A percentile compares a stretch with the other conserved stretches of the same genome.
These are phyloP conservation scores for Corchorus olitorius DNA, from an alignment of 345 rosid genomes.

Conservation along the genomic window DNA sequence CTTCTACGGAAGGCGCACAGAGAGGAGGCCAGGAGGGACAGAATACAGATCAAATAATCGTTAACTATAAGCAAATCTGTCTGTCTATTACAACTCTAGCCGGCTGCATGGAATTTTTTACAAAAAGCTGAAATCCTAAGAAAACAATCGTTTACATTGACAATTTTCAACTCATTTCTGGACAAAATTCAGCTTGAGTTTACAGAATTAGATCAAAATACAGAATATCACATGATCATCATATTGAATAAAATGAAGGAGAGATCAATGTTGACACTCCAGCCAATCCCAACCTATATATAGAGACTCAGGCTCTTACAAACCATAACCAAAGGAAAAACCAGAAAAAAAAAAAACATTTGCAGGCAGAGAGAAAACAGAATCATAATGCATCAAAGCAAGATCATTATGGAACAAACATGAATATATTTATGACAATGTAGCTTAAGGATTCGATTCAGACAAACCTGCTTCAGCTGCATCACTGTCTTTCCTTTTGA, in stretches of 20 bases:
- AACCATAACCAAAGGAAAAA: not conserved
- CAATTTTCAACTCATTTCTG: not conserved
- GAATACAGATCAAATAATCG: no score
- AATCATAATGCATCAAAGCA: constrained; percentile 11
- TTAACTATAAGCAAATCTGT: not conserved
- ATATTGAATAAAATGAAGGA: not conserved
- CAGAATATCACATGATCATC: not conserved
- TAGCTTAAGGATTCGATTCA: not conserved
- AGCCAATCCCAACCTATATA: not conserved
- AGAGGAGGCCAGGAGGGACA: no score
- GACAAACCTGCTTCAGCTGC: constrained; percentile 87
- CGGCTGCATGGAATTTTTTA: not conserved
- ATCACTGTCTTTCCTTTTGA: constrained; percentile 93
- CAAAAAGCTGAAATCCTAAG: not conserved
- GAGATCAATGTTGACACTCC: not conserved
- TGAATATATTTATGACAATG: not conserved
- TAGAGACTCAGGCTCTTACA: not conserved
- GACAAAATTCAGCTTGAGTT: not conserved
- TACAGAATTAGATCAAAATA: not conserved
- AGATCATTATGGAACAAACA: not conserved
- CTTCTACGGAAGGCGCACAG: no score
- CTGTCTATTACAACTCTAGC: no score
- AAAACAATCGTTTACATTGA: not conserved
- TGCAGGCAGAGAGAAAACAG: not conserved
- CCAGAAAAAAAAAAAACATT: not conserved